Percentiles rank a stretch among this genome's conserved stretches.
These are phyloP conservation scores for Penicillium riverlandense DNA, from an alignment of 495 filamentous ascomycete species.

Conservation along the genomic window DNA sequence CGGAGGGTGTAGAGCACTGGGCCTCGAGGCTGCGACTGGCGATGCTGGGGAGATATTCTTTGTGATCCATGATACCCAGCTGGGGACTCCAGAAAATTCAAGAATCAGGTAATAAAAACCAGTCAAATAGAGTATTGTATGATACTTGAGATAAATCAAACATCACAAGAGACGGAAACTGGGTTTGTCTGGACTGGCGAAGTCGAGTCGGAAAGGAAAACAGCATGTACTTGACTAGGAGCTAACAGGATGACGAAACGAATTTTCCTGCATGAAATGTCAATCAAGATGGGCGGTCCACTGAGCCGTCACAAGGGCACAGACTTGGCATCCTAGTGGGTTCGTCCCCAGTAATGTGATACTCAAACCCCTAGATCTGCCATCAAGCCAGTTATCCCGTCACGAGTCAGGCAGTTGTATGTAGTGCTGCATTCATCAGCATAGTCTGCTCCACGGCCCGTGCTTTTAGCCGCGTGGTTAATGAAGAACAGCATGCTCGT, in stretches of 20 bases:
- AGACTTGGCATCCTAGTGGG: conserved; percentile 8
- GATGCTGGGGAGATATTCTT: conserved; percentile 4
- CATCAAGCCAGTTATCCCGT: too few relatives aligned
- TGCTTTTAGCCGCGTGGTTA: not conserved
- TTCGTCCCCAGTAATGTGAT: conserved; percentile 8
- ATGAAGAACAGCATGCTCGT: too few relatives aligned
- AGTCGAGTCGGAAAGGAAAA: not conserved
- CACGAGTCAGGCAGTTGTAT: not conserved
- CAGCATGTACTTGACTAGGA: conserved; percentile 3
- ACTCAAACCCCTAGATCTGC: conserved; percentile 8
- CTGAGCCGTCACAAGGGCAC: conserved; percentile 1
- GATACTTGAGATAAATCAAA: not conserved
- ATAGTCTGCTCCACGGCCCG: not conserved
- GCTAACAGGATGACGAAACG: conserved; percentile 8
- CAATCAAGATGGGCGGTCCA: not conserved
- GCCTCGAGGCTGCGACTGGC: not conserved
- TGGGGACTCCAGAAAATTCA: not conserved
- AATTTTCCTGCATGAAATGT: not conserved
- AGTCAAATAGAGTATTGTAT: not conserved
- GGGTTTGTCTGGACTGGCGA: not conserved
- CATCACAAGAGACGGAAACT: not conserved
- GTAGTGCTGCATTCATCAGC: not conserved
- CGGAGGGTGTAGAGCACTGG: not conserved
- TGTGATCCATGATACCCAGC: not conserved
- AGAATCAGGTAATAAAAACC: not conserved